These are phyloP conservation scores for Chytridiales sp. DNA, from an alignment of 371 early-diverging fungal genomes.

Conservation along the genomic window DNA sequence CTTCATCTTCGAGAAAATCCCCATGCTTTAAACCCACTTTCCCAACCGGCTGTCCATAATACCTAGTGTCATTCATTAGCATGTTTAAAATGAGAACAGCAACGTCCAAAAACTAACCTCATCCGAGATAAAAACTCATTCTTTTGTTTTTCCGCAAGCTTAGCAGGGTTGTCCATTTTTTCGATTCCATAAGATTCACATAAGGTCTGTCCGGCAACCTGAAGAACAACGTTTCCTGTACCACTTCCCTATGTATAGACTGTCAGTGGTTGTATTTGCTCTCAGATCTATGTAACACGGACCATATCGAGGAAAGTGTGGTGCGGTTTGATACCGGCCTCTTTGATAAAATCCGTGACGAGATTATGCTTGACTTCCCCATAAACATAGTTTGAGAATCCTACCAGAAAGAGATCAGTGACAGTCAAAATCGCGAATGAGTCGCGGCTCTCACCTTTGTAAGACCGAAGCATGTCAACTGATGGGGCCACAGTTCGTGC, in stretches of 20 bases:
- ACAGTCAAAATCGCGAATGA: no score
- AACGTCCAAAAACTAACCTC: neutral
- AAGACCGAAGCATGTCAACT: slow-evolving; percentile 77
- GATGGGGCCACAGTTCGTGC: slow-evolving; percentile 82
- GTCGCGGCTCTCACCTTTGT: slow-evolving; percentile 60
- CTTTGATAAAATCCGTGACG: slow-evolving; percentile 77
- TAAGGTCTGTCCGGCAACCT: slow-evolving; percentile 86
- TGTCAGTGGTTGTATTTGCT: neutral
- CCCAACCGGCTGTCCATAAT: slow-evolving; percentile 55
- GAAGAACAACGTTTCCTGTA: slow-evolving; percentile 94
- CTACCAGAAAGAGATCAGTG: slow-evolving; percentile 34
- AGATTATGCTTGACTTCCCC: slow-evolving; percentile 90
- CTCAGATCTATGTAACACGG: no score
- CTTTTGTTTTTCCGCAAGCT: slow-evolving; percentile 73
- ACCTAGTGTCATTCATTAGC: slow-evolving; percentile 68
- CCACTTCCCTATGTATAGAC: slow-evolving; percentile 45
- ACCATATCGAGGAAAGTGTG: slow-evolving; percentile 91
- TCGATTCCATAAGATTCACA: slow-evolving; percentile 88
- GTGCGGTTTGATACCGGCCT: slow-evolving; percentile 62
- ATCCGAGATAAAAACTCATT: slow-evolving; percentile 77
- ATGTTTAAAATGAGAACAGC: neutral
- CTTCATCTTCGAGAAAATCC: slow-evolving; percentile 59
- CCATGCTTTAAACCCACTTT: slow-evolving; percentile 39
- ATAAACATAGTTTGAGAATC: slow-evolving; percentile 93
- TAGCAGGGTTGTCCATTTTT: slow-evolving; percentile 84